Evolutionary conservation across 2,329 filamentous ascomycete genomes (phyloP), one percentile per base, ranked within the genome.

Genomic region (Microcyclosporella mali): DNA sequence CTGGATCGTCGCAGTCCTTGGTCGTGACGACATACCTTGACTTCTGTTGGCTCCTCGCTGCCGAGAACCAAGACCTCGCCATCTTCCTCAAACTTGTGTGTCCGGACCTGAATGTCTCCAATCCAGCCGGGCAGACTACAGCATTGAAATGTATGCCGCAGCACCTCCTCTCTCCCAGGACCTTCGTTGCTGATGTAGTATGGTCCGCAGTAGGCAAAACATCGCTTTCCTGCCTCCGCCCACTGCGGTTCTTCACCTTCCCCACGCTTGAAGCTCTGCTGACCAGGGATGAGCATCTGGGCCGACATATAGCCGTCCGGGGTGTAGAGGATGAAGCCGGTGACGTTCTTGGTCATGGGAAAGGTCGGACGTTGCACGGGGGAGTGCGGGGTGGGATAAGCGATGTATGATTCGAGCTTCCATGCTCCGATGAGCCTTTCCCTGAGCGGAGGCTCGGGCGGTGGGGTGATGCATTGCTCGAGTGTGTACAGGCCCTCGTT

Each of bases 241-340:
- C 63, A 66, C 38, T 65, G 61, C 30, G 62, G 54, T 40, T 65
- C 63, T 40, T 64, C 61, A 12, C 58, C 62, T 36, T 61, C 58
- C 11, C 61, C 63, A 16, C 62, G 60, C 45, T 62, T 62, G 58
- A 65, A 65, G 40, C 50, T 56, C 37, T 61, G 53, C 45, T 66
- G 64, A 3, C 62, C 62, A 2, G 64, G 64, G 8, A 62, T 64
- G 33, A 62, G 48, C 51, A 67, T 60, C 44, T 65, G 59, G 19
- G 63, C 62, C 11, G 61, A 62, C 59, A 66, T 62, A 54, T 66
- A 63, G 19, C 64, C 62, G 47, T 65, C 61, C 9, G 62, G 60
- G 0, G 64, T 65, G 52, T 66, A 66, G 53, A 65, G 56, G 46
- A 66, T 64, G 47, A 62, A 63, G 11, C 64, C 64, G 7, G 56